These are phyloP conservation scores for Fulvia fulva DNA, from an alignment of 2,329 filamentous ascomycete genomes.

Conservation along the genomic window DNA sequence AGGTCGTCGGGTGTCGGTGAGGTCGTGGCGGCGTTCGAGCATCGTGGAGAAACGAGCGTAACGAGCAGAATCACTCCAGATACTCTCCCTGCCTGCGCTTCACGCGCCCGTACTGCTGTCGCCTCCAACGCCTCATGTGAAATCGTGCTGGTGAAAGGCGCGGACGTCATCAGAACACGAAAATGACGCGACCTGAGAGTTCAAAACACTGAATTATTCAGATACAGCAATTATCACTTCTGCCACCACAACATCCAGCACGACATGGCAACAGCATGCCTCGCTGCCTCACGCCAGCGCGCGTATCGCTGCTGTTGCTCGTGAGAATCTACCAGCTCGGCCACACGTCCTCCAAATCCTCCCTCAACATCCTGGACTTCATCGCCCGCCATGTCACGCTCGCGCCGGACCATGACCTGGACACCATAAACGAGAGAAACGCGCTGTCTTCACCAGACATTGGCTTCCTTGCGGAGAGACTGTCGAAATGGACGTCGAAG, in stretches of 20 bases:
- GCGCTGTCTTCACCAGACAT: constrained; percentile 16
- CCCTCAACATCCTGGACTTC: constrained; percentile 73
- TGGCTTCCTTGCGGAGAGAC: constrained; percentile 15
- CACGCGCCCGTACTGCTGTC: background rate
- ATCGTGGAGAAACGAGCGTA: background rate
- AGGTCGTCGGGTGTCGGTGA: background rate
- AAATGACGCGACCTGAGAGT: background rate
- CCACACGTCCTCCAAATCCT: constrained; percentile 20
- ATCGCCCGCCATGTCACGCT: constrained; percentile 61
- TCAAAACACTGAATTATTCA: background rate
- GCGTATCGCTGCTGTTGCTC: constrained; percentile 75
- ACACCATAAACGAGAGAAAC: constrained; percentile 14
- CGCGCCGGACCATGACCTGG: constrained; percentile 12
- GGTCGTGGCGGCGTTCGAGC: background rate
- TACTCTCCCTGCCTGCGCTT: background rate
- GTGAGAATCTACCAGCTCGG: constrained; percentile 65
- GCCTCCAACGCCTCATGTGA: background rate
- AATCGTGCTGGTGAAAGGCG: background rate
- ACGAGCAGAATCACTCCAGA: background rate
- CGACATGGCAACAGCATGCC: constrained; percentile 52
- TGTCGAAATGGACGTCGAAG: constrained; percentile 29
- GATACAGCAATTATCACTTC: background rate
- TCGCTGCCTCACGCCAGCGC: constrained; percentile 83
- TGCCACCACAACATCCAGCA: background rate
- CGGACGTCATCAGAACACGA: background rate